phyloP scores from a whole-genome alignment of 1,284 basidiomycete genomes.

The Papiliotrema terrestris region DNA sequence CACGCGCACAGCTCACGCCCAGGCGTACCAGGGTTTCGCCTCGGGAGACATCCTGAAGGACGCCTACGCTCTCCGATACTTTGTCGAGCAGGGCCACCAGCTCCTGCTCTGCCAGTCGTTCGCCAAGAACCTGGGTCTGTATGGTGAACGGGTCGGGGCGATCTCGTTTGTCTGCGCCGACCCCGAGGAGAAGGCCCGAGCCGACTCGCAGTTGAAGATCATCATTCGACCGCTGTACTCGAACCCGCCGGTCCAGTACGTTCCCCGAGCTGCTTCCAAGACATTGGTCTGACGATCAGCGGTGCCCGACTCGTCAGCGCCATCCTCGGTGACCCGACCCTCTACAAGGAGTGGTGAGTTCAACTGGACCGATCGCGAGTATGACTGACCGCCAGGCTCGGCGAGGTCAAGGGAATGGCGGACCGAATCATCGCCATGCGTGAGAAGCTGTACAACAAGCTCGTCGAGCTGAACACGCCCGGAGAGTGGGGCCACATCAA shows the following conservation, averaged over 20 bases:
- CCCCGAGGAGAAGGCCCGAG: conserved; percentile 79
- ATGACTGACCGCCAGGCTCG: conserved; percentile 49
- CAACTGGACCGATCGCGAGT: not conserved
- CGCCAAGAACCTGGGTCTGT: conserved; percentile 99
- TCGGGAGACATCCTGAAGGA: conserved; percentile 84
- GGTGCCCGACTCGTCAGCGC: conserved; percentile 86
- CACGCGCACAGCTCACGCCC: conserved; percentile 54
- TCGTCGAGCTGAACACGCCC: conserved; percentile 83
- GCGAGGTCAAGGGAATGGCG: conserved; percentile 92
- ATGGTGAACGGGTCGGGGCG: conserved; percentile 94
- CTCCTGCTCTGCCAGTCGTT: conserved; percentile 88
- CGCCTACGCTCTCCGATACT: conserved; percentile 92
- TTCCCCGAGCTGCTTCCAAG: not conserved
- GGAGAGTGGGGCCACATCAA: conserved; percentile 95
- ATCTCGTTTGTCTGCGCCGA: conserved; percentile 76
- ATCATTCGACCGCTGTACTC: conserved; percentile 97
- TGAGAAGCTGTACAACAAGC: conserved; percentile 71
- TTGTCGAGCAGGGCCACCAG: conserved; percentile 83
- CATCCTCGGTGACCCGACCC: conserved; percentile 69
- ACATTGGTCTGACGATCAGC: conserved; percentile 36
- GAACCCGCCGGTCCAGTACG: conserved; percentile 83
- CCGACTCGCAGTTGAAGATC: conserved; percentile 93
- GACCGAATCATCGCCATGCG: conserved; percentile 96
- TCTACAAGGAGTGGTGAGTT: conserved; percentile 75
- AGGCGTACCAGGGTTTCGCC: conserved; percentile 97